Conservation (phyloP, 352 stramenopile species). For the Pythium utonaiense region DNA sequence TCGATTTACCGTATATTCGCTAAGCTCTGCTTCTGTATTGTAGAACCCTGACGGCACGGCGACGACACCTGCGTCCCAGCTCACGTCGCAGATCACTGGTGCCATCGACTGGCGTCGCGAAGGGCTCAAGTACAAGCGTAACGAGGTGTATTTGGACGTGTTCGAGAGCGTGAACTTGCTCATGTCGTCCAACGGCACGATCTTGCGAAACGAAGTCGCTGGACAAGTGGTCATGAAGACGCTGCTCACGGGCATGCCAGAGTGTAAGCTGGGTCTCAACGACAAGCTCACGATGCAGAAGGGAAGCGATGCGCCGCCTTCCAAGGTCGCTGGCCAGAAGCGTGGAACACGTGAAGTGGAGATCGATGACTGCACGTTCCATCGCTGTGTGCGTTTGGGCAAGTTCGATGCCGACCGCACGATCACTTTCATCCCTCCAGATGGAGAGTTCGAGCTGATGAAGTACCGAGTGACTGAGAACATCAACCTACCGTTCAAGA, state of each 20-base stretch:
- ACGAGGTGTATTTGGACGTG: slow-evolving; percentile 98
- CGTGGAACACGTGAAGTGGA: slow-evolving; percentile 73
- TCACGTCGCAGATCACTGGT: slow-evolving; percentile 81
- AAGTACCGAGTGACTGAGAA: slow-evolving; percentile 97
- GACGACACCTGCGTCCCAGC: slow-evolving; percentile 87
- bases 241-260: slow-evolving; percentile 97
- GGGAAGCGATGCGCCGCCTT: slow-evolving; percentile 48
- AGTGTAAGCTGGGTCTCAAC: slow-evolving; percentile 98
- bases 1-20: not conserved
- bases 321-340: slow-evolving; percentile 69
- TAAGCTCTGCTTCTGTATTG: not conserved
- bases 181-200: slow-evolving; percentile 90
- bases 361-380: slow-evolving; percentile 99
- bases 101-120: slow-evolving; percentile 93
- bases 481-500: slow-evolving; percentile 97
- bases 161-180: slow-evolving; percentile 97
- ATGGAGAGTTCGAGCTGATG: slow-evolving; percentile 99
- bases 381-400: slow-evolving; percentile 95
- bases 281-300: slow-evolving; percentile 99
- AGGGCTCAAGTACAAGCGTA: slow-evolving; percentile 97
- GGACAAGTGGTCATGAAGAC: slow-evolving; percentile 98
- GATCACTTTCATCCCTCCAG: slow-evolving; percentile 98
- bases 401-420: slow-evolving; percentile 97
- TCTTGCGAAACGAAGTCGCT: slow-evolving; percentile 95
- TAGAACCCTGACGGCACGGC: slow-evolving; percentile 88